phyloP scores from a whole-genome alignment of 1,139 yeast genomes.

The Scheffersomyces titani region DNA sequence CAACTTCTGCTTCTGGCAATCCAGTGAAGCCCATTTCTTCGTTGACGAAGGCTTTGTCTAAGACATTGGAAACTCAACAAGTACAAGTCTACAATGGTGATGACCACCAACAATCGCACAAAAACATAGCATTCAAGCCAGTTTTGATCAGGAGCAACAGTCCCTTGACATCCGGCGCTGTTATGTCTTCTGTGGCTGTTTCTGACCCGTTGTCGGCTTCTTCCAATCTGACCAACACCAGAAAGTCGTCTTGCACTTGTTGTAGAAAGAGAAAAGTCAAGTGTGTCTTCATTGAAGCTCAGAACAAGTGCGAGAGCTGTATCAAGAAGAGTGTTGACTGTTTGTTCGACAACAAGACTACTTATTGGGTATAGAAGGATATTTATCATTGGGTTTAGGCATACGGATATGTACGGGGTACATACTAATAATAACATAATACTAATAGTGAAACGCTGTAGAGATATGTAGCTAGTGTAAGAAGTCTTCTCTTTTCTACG shows the following conservation, averaged over 20 bases:
- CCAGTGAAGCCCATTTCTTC: conserved; percentile 6
- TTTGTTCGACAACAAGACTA: conserved; percentile 22
- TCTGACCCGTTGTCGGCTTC: neutral
- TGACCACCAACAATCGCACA: neutral
- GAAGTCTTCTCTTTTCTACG: neutral
- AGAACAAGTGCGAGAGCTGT: conserved; percentile 39
- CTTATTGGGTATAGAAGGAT: neutral
- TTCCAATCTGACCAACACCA: conserved; percentile 8
- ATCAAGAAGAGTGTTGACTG: conserved; percentile 36
- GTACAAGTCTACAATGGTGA: neutral
- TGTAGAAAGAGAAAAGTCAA: conserved; percentile 43
- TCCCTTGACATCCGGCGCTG: neutral
- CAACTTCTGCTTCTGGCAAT: neutral
- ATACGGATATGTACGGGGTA: neutral
- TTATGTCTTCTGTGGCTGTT: neutral
- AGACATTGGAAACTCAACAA: conserved; percentile 5
- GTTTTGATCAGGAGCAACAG: neutral
- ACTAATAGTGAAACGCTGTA: neutral
- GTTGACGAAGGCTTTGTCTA: conserved; percentile 10
- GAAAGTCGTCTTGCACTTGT: conserved; percentile 37
- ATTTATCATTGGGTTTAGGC: neutral
- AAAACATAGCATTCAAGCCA: neutral
- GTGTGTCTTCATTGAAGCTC: conserved; percentile 31
- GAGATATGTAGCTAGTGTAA: neutral
- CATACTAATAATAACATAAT: neutral